A percentile compares a stretch with the other conserved stretches of the same genome.
phyloP scores from a whole-genome alignment of 805 yeast genomes.

The Cyberlindnera meyerae region DNA sequence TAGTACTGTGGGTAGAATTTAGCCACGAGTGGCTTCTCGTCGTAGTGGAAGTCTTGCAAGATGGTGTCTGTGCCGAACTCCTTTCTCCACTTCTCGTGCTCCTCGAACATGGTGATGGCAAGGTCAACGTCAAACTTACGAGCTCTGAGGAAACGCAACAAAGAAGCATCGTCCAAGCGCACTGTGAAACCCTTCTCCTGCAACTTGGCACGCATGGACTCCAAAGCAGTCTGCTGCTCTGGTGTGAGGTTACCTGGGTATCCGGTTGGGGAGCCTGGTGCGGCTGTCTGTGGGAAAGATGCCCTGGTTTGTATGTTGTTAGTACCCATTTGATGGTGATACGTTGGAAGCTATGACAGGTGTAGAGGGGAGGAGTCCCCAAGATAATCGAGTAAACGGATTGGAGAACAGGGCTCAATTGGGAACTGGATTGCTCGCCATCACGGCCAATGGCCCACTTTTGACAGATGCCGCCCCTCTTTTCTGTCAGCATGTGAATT shows the following conservation, averaged over 20 bases:
- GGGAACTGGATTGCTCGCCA: too few relatives aligned
- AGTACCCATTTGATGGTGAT: too few relatives aligned
- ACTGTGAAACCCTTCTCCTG: slow-evolving; percentile 61
- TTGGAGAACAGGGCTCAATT: too few relatives aligned
- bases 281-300: slow-evolving; percentile 68
- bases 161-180: slow-evolving; percentile 82
- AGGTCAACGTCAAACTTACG: slow-evolving; percentile 84
- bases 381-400: too few relatives aligned
- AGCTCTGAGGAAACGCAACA: slow-evolving; percentile 85
- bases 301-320: slow-evolving; percentile 14
- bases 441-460: too few relatives aligned
- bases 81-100: slow-evolving; percentile 89
- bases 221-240: slow-evolving; percentile 58
- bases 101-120: slow-evolving; percentile 76
- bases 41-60: slow-evolving; percentile 80
- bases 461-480: too few relatives aligned
- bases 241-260: slow-evolving; percentile 75
- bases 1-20: slow-evolving; percentile 92
- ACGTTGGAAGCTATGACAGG: too few relatives aligned
- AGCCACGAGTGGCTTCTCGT: slow-evolving; percentile 90
- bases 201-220: slow-evolving; percentile 53
- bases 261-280: slow-evolving; percentile 64
- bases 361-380: too few relatives aligned
- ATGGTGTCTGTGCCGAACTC: slow-evolving; percentile 85
- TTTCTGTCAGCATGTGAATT: too few relatives aligned